These are phyloP conservation scores for Fusarium denticulatum DNA, from an alignment of 2,329 filamentous ascomycete species.

Conservation along the genomic window DNA sequence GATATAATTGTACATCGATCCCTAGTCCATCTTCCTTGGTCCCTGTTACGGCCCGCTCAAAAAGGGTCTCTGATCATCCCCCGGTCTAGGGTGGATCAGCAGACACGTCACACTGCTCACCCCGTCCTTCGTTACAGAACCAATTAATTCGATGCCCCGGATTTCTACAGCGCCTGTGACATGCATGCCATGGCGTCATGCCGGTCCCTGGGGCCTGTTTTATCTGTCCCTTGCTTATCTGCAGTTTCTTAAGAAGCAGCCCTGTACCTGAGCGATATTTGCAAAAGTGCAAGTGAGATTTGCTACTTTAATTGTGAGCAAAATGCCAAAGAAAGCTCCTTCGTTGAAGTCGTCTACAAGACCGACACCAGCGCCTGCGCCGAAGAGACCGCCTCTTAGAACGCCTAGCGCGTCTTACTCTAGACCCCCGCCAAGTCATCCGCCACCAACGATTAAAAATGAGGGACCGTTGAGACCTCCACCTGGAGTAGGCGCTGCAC, in stretches of 20 bases:
- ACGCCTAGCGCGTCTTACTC: slow-evolving; percentile 7
- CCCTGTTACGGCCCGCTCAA: slow-evolving; percentile 13
- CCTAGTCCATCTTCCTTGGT: slow-evolving; percentile 4
- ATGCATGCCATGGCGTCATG: slow-evolving; percentile 40
- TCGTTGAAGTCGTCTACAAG: slow-evolving; percentile 30
- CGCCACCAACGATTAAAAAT: background rate
- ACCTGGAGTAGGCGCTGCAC: background rate
- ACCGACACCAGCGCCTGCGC: slow-evolving; percentile 21
- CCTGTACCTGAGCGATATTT: background rate
- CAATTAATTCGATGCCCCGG: slow-evolving; percentile 29
- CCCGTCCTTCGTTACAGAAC: slow-evolving; percentile 10
- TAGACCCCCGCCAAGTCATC: slow-evolving; percentile 27
- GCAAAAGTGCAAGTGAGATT: background rate
- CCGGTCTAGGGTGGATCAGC: slow-evolving; percentile 36
- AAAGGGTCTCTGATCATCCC: slow-evolving; percentile 9
- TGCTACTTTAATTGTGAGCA: background rate
- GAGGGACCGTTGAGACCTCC: slow-evolving; percentile 14
- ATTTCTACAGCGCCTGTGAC: slow-evolving; percentile 20
- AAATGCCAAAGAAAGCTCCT: slow-evolving; percentile 30
- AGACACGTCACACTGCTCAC: slow-evolving; percentile 40
- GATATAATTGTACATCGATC: slow-evolving; percentile 23
- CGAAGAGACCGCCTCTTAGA: slow-evolving; percentile 12
- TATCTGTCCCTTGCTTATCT: background rate
- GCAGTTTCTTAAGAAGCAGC: background rate
- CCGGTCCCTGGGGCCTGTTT: slow-evolving; percentile 9